A percentile compares a stretch with the other conserved stretches of the same genome.
Evolutionary conservation across 2,329 filamentous ascomycete species (phyloP).

Genomic region (Microdochium trichocladiopsis): DNA sequence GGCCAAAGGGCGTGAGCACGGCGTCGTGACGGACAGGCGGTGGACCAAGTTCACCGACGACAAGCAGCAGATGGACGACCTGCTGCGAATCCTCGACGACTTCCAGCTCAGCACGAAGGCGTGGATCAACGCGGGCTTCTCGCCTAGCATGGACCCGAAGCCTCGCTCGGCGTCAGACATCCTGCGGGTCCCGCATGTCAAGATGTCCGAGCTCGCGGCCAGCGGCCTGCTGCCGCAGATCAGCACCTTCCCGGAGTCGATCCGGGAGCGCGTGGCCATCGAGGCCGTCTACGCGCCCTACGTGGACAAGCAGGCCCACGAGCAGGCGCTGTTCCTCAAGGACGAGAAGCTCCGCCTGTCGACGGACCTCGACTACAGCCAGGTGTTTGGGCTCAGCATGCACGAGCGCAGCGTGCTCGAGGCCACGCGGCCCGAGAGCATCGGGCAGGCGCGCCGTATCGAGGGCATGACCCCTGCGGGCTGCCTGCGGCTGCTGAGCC

Average conservation of each 20-base stretch:
- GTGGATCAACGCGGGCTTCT: constrained; percentile 68
- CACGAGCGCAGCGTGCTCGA: constrained; percentile 71
- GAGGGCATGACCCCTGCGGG: constrained; percentile 68
- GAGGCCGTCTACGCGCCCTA: constrained; percentile 86
- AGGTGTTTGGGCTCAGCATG: constrained; percentile 66
- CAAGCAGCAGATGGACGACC: constrained; percentile 57
- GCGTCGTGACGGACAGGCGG: constrained; percentile 70
- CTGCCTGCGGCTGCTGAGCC: constrained; percentile 52
- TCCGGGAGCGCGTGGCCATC: constrained; percentile 67
- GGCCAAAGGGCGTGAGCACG: constrained; percentile 64
- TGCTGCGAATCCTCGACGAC: constrained; percentile 53
- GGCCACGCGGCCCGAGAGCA: constrained; percentile 67
- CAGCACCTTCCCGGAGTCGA: constrained; percentile 42
- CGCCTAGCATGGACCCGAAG: constrained; percentile 56
- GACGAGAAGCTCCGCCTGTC: constrained; percentile 75
- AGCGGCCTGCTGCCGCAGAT: constrained; percentile 47
- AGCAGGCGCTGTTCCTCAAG: constrained; percentile 59
- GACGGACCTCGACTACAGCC: constrained; percentile 66
- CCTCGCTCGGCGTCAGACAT: constrained; percentile 73
- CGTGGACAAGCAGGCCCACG: constrained; percentile 62
- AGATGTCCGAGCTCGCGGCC: constrained; percentile 47
- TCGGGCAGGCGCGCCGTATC: constrained; percentile 81
- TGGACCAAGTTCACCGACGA: constrained; percentile 67
- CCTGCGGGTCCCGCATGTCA: constrained; percentile 58
- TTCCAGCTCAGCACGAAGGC: constrained; percentile 51